Evolutionary conservation across 805 yeast species (phyloP).

Genomic region (Ascoidea asiatica): DNA sequence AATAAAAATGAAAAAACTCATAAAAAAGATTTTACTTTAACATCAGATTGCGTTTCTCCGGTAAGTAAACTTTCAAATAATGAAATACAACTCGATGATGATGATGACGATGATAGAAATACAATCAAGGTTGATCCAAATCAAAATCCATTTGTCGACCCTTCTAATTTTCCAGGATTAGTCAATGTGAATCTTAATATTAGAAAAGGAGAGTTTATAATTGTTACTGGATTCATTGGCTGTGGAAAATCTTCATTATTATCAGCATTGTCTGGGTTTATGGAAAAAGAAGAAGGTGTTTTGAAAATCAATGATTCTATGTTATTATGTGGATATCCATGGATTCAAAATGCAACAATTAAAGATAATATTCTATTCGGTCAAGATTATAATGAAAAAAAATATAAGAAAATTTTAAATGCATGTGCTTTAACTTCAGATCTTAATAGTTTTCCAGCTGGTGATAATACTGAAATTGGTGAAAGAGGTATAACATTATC

Average conservation of each 20-base stretch:
- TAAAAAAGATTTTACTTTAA: conserved; percentile 3
- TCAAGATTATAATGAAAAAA: conserved; percentile 27
- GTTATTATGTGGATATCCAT: conserved; percentile 36
- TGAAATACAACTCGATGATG: conserved; percentile 1
- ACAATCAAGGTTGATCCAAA: not conserved
- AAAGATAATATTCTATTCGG: conserved; percentile 59
- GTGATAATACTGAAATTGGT: conserved; percentile 61
- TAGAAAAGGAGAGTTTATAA: conserved; percentile 43
- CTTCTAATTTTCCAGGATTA: conserved; percentile 27
- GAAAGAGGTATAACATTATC: conserved; percentile 66
- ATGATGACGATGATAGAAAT: conserved; percentile 1
- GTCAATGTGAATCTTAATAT: conserved; percentile 28
- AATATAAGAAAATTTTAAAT: conserved; percentile 36
- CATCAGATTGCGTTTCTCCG: no score
- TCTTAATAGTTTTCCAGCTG: conserved; percentile 46
- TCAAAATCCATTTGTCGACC: conserved; percentile 8
- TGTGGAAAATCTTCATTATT: conserved; percentile 51
- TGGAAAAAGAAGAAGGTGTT: conserved; percentile 32
- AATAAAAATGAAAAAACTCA: conserved; percentile 13
- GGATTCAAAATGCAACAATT: conserved; percentile 69
- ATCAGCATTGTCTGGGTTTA: conserved; percentile 42
- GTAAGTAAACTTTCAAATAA: not conserved
- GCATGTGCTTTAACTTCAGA: conserved; percentile 51
- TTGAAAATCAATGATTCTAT: conserved; percentile 17
- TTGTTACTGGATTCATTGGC: conserved; percentile 57